These are phyloP conservation scores for Neofusicoccum cordaticola DNA, from an alignment of 2,329 filamentous ascomycete genomes.

Conservation along the genomic window DNA sequence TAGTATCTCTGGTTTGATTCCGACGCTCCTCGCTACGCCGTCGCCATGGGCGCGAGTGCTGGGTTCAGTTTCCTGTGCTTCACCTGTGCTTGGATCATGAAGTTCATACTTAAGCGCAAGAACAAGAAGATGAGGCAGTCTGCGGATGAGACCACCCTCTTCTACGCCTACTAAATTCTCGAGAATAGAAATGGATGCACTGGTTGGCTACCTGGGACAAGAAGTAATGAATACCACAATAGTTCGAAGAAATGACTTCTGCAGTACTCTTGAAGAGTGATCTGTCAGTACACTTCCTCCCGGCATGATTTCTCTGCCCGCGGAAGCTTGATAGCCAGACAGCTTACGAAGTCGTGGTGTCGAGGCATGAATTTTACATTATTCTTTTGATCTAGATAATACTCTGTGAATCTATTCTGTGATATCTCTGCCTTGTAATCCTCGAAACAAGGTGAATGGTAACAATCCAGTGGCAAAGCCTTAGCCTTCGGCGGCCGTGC, in stretches of 20 bases:
- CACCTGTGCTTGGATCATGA: slow-evolving; percentile 31
- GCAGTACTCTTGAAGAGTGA: too few species aligned
- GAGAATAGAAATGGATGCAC: background rate
- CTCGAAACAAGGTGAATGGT: background rate
- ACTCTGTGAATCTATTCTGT: background rate
- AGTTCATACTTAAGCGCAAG: slow-evolving; percentile 29
- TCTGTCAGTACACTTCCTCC: too few species aligned
- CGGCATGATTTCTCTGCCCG: too few species aligned
- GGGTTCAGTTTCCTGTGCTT: slow-evolving; percentile 32
- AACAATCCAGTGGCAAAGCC: background rate
- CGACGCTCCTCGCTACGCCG: slow-evolving; percentile 30
- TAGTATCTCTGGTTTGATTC: slow-evolving; percentile 35
- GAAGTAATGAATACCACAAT: too few species aligned
- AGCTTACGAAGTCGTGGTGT: too few species aligned
- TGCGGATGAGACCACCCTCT: slow-evolving; percentile 26
- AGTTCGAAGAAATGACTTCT: too few species aligned
- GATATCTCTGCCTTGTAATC: background rate
- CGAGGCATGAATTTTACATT: background rate
- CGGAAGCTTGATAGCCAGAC: too few species aligned
- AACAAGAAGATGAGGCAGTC: slow-evolving; percentile 32
- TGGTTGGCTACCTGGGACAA: too few species aligned
- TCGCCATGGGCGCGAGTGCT: slow-evolving; percentile 31
- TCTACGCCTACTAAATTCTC: slow-evolving; percentile 31
- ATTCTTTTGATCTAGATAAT: background rate
- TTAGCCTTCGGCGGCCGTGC: background rate